Evolutionary conservation across 2,329 filamentous ascomycete genomes (phyloP), one percentile per base, ranked within the genome.

Genomic region (Harringtonia aguacate): DNA sequence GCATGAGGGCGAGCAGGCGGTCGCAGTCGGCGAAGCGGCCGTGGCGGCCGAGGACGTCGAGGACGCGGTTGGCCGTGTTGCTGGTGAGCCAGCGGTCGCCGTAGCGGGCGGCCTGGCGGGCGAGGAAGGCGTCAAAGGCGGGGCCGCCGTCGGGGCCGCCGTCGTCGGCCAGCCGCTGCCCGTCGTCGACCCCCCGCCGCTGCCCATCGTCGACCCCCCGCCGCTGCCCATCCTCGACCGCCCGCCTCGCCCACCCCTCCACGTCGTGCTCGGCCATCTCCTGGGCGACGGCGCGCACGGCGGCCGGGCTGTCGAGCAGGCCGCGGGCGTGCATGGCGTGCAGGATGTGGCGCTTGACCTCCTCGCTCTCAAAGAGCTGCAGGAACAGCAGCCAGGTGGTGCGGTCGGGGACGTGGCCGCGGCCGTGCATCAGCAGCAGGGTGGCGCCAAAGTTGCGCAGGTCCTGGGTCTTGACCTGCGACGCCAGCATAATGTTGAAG

Each of bases 351-450:
- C 65, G 63, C 41, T 64, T 62, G 40, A 69, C 65, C n/a, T 75
- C 69, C 54, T 81, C 77, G 12, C 72, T 72, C 56, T 76, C 72
- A 46, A 83, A 72, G 36, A 75, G 60, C n/a, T 60, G 56, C 17
- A 75, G 56, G 46, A 73, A 70, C 4, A 68, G 58, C 3, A 67
- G 50, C 72, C 72, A 75, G 0, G 72, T 73, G 15, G 56, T 55
- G 4, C 66, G 53, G 39, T 71, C 66, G 4, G 70, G 68, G 24
- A 50, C 48, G 36, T 64, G 60, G 39, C 60, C 63, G 13, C 58
- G 57, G 8, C 49, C 43, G 21, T 58, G 47, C 70, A 75, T 73
- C 46, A 61, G 56, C 15, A 55, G 50, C 15, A 73, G 51, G 2
- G 62, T 57, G 4, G 50, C 50, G 45, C 64, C 54, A 52, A 74